Evolutionary conservation across 176 grass and related monocot species (phyloP).

Genomic region (Microstegium vimineum): DNA sequence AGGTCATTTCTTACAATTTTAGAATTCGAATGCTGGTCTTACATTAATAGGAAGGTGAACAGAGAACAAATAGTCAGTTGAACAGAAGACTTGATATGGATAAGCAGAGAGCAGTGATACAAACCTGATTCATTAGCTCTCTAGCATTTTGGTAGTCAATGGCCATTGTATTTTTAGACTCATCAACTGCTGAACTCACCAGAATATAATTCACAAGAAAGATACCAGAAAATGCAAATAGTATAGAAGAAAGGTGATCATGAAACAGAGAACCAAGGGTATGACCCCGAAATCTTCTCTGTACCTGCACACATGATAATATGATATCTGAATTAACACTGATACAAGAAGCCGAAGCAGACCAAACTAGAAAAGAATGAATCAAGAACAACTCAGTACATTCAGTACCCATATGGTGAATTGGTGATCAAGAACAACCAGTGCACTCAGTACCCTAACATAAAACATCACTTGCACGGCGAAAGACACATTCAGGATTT

Average conservation of each 20-base stretch:
- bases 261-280: conserved; percentile 57
- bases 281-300: conserved; percentile 33
- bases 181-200: conserved; percentile 63
- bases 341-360: not conserved
- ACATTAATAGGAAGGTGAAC: not conserved
- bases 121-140: conserved; percentile 71
- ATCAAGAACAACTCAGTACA: not conserved
- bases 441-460: not conserved
- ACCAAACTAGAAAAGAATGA: not conserved
- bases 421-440: not conserved
- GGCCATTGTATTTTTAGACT: conserved; percentile 38
- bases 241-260: conserved; percentile 74
- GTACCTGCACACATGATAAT: conserved; percentile 50
- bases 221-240: conserved; percentile 79
- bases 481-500: not conserved
- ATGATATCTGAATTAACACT: conserved; percentile 23
- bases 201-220: conserved; percentile 84
- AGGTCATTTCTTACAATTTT: not conserved
- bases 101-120: not conserved
- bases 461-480: not conserved
- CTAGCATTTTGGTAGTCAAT: conserved; percentile 58
- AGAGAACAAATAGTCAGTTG: not conserved
- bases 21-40: not conserved
- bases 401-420: not conserved
- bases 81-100: not conserved